Conservation (phyloP, 2,329 filamentous ascomycete genomes). For the Aspergillus ruber region DNA sequence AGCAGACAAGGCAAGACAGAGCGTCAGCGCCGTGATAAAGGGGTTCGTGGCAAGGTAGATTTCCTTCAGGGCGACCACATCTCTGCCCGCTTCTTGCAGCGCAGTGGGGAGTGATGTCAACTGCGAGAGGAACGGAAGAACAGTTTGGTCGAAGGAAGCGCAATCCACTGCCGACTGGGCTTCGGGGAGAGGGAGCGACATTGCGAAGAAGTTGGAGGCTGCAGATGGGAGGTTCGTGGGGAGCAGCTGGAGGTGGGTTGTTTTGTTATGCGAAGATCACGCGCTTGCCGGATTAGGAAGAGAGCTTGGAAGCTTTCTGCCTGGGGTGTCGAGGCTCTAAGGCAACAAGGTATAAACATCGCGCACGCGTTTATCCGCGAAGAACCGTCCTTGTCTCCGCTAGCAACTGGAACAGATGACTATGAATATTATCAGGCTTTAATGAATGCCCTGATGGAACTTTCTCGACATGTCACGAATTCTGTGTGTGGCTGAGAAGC, state of each 20-base stretch:
- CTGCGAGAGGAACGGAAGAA: constrained; percentile 67
- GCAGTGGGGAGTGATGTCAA: constrained; percentile 63
- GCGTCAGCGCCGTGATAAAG: constrained; percentile 65
- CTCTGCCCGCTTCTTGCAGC: constrained; percentile 54
- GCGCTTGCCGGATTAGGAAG: constrained; percentile 4
- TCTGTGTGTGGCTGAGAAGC: constrained; percentile 78
- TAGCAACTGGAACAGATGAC: neutral
- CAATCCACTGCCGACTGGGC: constrained; percentile 67
- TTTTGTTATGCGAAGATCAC: neutral
- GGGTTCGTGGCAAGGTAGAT: constrained; percentile 85
- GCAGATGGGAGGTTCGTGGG: neutral
- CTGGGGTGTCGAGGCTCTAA: neutral
- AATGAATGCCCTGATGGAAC: neutral
- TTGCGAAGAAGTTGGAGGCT: constrained; percentile 7
- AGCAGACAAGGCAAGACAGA: constrained; percentile 59
- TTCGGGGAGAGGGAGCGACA: constrained; percentile 61
- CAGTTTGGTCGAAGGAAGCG: constrained; percentile 66
- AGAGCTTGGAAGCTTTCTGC: neutral
- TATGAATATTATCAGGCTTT: neutral
- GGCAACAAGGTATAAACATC: constrained; percentile 1
- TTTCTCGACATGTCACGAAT: constrained; percentile 40
- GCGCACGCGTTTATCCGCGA: neutral
- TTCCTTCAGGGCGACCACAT: constrained; percentile 56
- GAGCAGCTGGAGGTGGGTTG: neutral
- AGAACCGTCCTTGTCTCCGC: neutral